Conservation (phyloP, 2,329 filamentous ascomycete species). For the Botrytis fragariae region DNA sequence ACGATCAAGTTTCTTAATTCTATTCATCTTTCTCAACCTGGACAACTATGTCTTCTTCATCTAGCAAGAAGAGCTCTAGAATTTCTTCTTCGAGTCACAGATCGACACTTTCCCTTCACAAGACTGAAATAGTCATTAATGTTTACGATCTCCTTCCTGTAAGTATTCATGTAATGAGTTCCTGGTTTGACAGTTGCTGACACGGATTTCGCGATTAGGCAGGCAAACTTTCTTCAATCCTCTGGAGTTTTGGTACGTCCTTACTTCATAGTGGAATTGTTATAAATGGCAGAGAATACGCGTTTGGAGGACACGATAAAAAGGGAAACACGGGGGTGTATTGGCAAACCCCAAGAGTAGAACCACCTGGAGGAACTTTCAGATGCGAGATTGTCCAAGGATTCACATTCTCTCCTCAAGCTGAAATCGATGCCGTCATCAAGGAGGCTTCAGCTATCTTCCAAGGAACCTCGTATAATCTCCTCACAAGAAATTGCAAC, state of each 20-base stretch:
- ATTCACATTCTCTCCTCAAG: conserved; percentile 66
- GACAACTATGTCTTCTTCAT: conserved; percentile 30
- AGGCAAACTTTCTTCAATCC: conserved; percentile 68
- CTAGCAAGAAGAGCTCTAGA: conserved; percentile 32
- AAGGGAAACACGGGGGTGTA: conserved; percentile 74
- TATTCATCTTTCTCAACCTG: background rate
- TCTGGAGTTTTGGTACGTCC: conserved; percentile 75
- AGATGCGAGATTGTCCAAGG: conserved; percentile 73
- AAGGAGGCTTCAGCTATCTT: conserved; percentile 69
- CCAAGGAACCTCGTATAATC: conserved; percentile 73
- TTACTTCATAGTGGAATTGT: conserved; percentile 82
- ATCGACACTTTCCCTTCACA: conserved; percentile 66
- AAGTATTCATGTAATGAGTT: conserved; percentile 30
- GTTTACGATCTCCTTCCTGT: conserved; percentile 76
- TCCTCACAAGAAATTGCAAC: conserved; percentile 83
- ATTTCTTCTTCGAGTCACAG: conserved; percentile 48
- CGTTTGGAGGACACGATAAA: conserved; percentile 77
- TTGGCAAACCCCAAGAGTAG: conserved; percentile 70
- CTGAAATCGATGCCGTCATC: conserved; percentile 70
- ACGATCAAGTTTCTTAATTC: background rate
- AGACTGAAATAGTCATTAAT: conserved; percentile 72
- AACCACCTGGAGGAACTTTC: conserved; percentile 77
- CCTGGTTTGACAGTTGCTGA: background rate
- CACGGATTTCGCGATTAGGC: conserved; percentile 48
- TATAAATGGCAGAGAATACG: conserved; percentile 77